Base-by-base conservation (phyloP, 129 eudicot genomes). In the Artemisia tridentata region DNA sequence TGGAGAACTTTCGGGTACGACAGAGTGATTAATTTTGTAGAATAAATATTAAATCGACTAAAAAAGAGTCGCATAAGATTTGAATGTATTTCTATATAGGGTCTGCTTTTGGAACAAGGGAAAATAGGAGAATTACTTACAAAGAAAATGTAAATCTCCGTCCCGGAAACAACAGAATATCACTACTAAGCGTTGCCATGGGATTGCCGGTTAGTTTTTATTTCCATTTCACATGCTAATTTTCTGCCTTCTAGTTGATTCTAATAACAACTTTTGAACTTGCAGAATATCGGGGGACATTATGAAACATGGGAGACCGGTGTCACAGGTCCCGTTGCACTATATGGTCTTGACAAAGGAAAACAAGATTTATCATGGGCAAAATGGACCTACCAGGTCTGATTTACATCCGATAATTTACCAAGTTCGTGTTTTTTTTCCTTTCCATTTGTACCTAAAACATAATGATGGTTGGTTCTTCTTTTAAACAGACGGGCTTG, bases 141-240 rank as follows among this genome's bases (percentile, higher is more conserved):
- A 81, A 72, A 51, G 86, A 79, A 70, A 83, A 81, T 12, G 91
- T 85, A 25, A 84, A 85, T 57, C 85, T 92, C 15, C 91, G 52
- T 43, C 86, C 98, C 9, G 98, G 98, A 71, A 78, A 68, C 65
- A 92, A 92, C 46, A 80, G 71, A 77, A 86, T 92, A 62, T 78
- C 88, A 46, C 82, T 92, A 54, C 91, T 92, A 48, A 92, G 98
- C 57, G 91, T 92, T 56, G 96, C 98, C 41, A 93, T 88, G 80
- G 99, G 99, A 76, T 77, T 92, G 61, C 95, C 95, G 51, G 98
- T 89, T 69, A 80, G 95, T 82, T 72, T 46, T 25, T 72, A 38
- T 12, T 29, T 62, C 27, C 17, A 4, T 72, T 9, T 76, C 23
- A 62, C 61, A 58, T 5, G 50, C 34, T 11, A 34, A 21, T 16